phyloP scores from a whole-genome alignment of 805 yeast species.

The Metschnikowia santaceciliae region DNA sequence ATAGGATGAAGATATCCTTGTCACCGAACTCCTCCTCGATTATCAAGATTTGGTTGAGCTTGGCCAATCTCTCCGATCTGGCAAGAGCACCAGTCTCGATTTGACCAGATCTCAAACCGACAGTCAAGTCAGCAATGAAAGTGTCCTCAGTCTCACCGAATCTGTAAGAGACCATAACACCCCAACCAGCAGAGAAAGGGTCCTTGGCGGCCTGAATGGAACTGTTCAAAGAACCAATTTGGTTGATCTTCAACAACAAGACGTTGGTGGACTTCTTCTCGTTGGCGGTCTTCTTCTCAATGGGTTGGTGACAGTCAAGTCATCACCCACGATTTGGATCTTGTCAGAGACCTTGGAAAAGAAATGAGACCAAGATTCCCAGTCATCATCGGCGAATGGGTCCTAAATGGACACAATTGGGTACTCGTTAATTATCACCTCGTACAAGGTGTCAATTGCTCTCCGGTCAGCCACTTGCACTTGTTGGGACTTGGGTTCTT shows the following conservation, averaged over 20 bases:
- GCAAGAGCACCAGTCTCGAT: constrained; percentile 99
- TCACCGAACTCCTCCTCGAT: constrained; percentile 99
- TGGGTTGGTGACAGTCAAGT: constrained; percentile 98
- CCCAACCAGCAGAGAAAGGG: constrained; percentile 96
- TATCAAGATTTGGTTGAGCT: constrained; percentile 96
- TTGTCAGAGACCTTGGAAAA: constrained; percentile 58
- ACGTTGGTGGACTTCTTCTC: constrained; percentile 95
- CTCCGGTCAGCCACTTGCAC: constrained; percentile 87
- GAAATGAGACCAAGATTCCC: constrained; percentile 97
- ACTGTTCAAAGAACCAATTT: constrained; percentile 94
- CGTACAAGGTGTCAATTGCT: constrained; percentile 84
- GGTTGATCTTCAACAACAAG: constrained; percentile 96
- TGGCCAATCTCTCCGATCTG: constrained; percentile 99
- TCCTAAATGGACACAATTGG: constrained; percentile 98
- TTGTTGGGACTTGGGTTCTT: constrained; percentile 92
- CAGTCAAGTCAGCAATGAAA: constrained; percentile 95
- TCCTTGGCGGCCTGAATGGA: constrained; percentile 95
- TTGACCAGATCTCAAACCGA: constrained; percentile 98
- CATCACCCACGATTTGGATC: constrained; percentile 95
- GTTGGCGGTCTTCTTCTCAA: constrained; percentile 82
- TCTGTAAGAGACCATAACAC: constrained; percentile 87
- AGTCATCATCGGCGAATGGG: constrained; percentile 99
- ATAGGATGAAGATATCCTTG: constrained; percentile 89
- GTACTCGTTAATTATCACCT: constrained; percentile 74
- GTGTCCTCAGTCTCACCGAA: constrained; percentile 63